Percentiles rank a stretch among this genome's conserved stretches.
phyloP scores from a whole-genome alignment of 179 eudicot species.

The Camellia oleifera region DNA sequence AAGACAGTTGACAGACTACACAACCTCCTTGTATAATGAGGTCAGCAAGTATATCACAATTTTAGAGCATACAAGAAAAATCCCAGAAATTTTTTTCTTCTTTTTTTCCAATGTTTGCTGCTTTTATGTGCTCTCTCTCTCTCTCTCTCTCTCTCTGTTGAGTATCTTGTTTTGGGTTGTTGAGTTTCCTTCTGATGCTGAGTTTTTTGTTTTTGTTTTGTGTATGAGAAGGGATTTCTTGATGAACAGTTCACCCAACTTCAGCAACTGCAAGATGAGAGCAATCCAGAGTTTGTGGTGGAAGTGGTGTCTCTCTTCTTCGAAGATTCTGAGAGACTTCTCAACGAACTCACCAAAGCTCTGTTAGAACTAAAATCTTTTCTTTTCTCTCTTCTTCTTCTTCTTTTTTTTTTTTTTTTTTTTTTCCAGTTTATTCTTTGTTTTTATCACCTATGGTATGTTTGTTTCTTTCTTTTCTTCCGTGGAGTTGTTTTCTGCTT shows the following conservation, averaged over 20 bases:
- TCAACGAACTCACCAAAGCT: conserved; percentile 41
- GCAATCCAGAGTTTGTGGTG: conserved; percentile 52
- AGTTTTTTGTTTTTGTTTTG: background rate
- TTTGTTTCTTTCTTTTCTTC: background rate
- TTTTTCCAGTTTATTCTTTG: too few relatives aligned
- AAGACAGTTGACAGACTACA: conserved; percentile 38
- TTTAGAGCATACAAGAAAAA: background rate
- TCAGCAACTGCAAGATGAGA: conserved; percentile 58
- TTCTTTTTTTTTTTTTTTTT: background rate
- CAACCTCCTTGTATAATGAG: conserved; percentile 47
- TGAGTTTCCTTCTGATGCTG: background rate
- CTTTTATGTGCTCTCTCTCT: background rate
- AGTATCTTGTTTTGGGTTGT: background rate
- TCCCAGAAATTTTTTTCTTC: too few relatives aligned
- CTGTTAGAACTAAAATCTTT: conserved; percentile 32
- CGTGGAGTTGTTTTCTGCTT: background rate
- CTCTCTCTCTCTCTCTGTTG: background rate
- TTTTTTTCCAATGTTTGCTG: background rate
- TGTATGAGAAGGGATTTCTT: conserved; percentile 32
- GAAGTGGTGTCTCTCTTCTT: conserved; percentile 65
- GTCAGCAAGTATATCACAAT: conserved; percentile 19
- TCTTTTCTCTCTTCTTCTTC: background rate
- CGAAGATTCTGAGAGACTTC: conserved; percentile 57
- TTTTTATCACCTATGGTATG: background rate
- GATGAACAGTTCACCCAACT: conserved; percentile 64